Percentiles rank a stretch among this genome's conserved stretches.
Conservation (phyloP, 805 yeast genomes). For the Teunomyces kruisii region DNA sequence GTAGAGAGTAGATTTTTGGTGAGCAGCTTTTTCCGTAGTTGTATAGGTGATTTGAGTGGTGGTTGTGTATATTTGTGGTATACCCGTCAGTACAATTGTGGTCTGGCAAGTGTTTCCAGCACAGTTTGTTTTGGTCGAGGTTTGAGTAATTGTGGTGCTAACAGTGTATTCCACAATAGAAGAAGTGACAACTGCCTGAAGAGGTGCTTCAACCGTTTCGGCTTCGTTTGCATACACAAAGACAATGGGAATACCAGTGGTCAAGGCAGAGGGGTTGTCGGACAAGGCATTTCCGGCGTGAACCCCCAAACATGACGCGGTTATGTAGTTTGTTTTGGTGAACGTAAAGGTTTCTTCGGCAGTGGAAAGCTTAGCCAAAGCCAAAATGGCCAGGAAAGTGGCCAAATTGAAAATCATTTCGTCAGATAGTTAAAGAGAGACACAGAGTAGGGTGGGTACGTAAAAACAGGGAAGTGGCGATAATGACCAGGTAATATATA, state of each 20-base stretch:
- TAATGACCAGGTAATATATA: background rate
- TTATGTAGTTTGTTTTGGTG: conserved; percentile 12
- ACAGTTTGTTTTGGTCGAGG: conserved; percentile 14
- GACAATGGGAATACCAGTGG: conserved; percentile 30
- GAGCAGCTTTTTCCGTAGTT: conserved; percentile 2
- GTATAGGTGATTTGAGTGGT: conserved; percentile 7
- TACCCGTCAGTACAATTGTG: background rate
- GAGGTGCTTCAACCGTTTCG: background rate
- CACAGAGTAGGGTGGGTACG: background rate
- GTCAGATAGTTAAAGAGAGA: background rate
- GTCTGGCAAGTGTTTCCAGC: conserved; percentile 4
- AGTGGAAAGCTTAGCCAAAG: conserved; percentile 4
- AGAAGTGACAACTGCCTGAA: conserved; percentile 12
- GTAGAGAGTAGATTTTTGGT: conserved; percentile 13
- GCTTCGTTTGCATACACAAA: conserved; percentile 24
- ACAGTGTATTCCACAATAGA: conserved; percentile 20
- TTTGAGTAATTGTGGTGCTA: conserved; percentile 15
- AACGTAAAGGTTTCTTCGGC: conserved; percentile 10
- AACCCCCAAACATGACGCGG: conserved; percentile 8
- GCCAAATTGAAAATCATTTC: conserved; percentile 12
- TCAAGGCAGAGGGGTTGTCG: conserved; percentile 8
- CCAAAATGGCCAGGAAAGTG: conserved; percentile 12
- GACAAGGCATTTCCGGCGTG: conserved; percentile 2
- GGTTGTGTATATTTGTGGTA: conserved; percentile 7
- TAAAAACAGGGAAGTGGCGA: background rate